Conservation (phyloP, 805 yeast species). For the Starmera quercuum region DNA sequence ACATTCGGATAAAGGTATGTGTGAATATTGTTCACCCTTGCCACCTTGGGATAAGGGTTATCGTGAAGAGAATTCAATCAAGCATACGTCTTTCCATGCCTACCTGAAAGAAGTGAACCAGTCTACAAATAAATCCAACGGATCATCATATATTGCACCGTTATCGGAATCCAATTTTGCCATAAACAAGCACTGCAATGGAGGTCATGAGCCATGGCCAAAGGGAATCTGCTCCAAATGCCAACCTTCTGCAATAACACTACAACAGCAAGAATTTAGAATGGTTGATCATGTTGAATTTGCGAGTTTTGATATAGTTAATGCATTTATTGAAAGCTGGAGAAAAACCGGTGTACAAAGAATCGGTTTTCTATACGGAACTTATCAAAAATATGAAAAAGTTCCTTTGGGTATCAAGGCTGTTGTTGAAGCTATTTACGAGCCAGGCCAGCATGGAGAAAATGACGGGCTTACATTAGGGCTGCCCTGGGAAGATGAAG, state of each 20-base stretch:
- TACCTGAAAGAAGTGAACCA: conserved; percentile 68
- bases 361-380: conserved; percentile 78
- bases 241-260: conserved; percentile 91
- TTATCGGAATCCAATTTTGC: conserved; percentile 61
- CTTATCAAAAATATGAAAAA: conserved; percentile 66
- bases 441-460: conserved; percentile 84
- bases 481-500: conserved; percentile 43
- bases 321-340: conserved; percentile 88
- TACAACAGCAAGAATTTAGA: conserved; percentile 83
- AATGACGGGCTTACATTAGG: conserved; percentile 76
- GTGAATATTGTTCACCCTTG: conserved; percentile 92
- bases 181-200: conserved; percentile 56
- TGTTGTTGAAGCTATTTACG: conserved; percentile 88
- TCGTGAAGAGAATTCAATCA: conserved; percentile 66
- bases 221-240: conserved; percentile 91
- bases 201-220: conserved; percentile 94
- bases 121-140: conserved; percentile 44
- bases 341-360: conserved; percentile 83
- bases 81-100: conserved; percentile 85
- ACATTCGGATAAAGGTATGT: conserved; percentile 93
- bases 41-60: conserved; percentile 91
- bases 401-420: conserved; percentile 94
- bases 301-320: conserved; percentile 62
- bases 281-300: conserved; percentile 98
- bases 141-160: conserved; percentile 74